Conservation (phyloP, 805 yeast genomes). For the Candida insectorum region DNA sequence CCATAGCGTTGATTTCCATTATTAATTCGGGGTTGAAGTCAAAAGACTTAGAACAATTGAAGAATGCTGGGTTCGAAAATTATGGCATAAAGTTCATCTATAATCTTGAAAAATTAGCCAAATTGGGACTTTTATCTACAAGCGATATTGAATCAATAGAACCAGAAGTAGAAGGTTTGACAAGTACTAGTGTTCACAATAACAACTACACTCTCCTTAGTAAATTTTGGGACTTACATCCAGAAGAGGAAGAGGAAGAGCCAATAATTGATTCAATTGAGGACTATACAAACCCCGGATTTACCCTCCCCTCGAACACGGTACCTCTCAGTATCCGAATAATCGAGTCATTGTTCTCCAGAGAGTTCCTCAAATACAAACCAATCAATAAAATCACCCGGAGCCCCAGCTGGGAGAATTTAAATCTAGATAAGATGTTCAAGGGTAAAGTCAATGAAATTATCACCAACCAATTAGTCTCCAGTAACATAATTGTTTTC, state of each 20-base stretch:
- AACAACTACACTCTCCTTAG: constrained; percentile 36
- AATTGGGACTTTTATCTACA: constrained; percentile 45
- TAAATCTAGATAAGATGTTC: constrained; percentile 38
- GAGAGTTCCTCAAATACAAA: constrained; percentile 47
- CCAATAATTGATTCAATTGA: constrained; percentile 4
- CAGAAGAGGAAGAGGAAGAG: constrained; percentile 29
- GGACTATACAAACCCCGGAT: constrained; percentile 47
- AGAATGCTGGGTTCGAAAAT: constrained; percentile 53
- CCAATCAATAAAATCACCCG: constrained; percentile 32
- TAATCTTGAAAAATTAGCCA: constrained; percentile 46
- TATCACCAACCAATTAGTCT: constrained; percentile 21
- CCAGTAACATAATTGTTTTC: constrained; percentile 44
- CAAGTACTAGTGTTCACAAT: constrained; percentile 25
- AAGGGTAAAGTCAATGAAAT: constrained; percentile 38
- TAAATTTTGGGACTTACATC: constrained; percentile 48
- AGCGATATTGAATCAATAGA: constrained; percentile 15
- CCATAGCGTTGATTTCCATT: constrained; percentile 56
- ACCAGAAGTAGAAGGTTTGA: constrained; percentile 25
- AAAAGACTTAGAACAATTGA: constrained; percentile 55
- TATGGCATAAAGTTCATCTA: constrained; percentile 59
- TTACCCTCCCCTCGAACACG: constrained; percentile 71
- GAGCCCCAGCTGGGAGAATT: constrained; percentile 45
- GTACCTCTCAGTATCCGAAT: constrained; percentile 74
- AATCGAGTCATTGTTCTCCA: constrained; percentile 62
- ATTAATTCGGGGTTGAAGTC: constrained; percentile 67